Evolutionary conservation across 2,329 filamentous ascomycete genomes (phyloP), one percentile per base, ranked within the genome.

Genomic region (Fonsecaea erecta): DNA sequence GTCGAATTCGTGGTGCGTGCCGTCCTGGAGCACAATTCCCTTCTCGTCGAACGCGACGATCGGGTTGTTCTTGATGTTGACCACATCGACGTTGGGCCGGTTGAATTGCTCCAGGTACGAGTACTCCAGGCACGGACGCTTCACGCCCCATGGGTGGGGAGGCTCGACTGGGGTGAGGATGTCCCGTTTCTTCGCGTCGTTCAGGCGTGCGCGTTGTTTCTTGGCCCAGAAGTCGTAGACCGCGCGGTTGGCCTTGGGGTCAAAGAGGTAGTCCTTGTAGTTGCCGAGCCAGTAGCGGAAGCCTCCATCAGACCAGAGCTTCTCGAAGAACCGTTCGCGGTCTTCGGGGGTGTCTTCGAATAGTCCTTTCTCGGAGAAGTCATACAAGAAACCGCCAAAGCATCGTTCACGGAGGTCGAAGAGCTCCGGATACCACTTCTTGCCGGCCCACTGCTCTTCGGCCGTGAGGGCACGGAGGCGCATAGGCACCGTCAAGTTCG

Each of bases 401-500:
- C 74, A 68, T 1, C 86, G 48, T 43, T 71, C 62, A 28, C 67
- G 67, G 16, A 69, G 63, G 37, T 61, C 52, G 43, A 71, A 64
- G 30, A 71, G 63, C 43, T 69, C 65, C 18, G 67, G 67, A 28
- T 68, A 68, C 51, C 51, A 57, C 16, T 48, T 51, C 62, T 68
- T 70, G 26, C 83, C 75, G 69, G 88, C 83, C 67, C 84, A 81
- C 65, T 81, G 80, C 12, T 74, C 87, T 86, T 0, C 85, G 7
- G 73, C 74, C 1, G 80, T 81, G 37, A 88, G 75, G 0, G 77
- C 62, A 2, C 77, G 75, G 63, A 84, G 81, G 2, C 81, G 78
- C 86, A 90, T 88, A 0, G 87, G 87, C 0, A 90, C 71, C 0
- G 85, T 84, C 7, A 88, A 75, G 69, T 90, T 90, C 0, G 88